Evolutionary conservation across 768 basidiomycete genomes (phyloP).

Genomic region (Sporobolomyces pararoseus): DNA sequence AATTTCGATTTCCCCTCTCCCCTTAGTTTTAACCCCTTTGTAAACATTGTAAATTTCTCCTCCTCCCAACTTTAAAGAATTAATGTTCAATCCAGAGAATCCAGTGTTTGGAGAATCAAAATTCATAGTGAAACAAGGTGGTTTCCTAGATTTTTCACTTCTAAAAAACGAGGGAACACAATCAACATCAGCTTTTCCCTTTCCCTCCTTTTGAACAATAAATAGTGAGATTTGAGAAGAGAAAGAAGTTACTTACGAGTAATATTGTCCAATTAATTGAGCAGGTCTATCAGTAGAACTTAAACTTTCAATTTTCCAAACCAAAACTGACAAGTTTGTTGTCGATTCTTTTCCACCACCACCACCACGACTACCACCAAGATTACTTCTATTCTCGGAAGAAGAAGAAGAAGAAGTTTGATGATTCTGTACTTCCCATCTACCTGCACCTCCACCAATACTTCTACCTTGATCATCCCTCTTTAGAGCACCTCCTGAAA

Average conservation of each 20-base stretch:
- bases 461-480: slow-evolving; percentile 16
- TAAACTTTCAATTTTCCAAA: slow-evolving; percentile 28
- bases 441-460: slow-evolving; percentile 28
- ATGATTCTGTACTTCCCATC: slow-evolving; percentile 24
- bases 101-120: slow-evolving; percentile 22
- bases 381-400: too few species aligned
- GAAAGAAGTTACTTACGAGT: slow-evolving; percentile 4
- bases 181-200: not conserved
- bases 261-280: slow-evolving; percentile 25
- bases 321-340: slow-evolving; percentile 19
- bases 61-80: slow-evolving; percentile 16
- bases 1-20: slow-evolving; percentile 24
- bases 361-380: too few species aligned
- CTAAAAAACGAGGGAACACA: not conserved
- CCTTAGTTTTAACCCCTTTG: slow-evolving; percentile 38
- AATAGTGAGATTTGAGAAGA: not conserved
- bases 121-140: slow-evolving; percentile 22
- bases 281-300: slow-evolving; percentile 26
- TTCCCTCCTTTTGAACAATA: too few species aligned
- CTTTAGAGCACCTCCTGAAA: slow-evolving; percentile 7
- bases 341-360: too few species aligned
- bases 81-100: slow-evolving; percentile 34
- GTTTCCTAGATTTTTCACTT: slow-evolving; percentile 6
- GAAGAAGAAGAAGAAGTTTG: too few species aligned
- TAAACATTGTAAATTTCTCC: slow-evolving; percentile 32